Conservation (phyloP, 2,329 filamentous ascomycete species). For the Diaporthe humulicola region DNA sequence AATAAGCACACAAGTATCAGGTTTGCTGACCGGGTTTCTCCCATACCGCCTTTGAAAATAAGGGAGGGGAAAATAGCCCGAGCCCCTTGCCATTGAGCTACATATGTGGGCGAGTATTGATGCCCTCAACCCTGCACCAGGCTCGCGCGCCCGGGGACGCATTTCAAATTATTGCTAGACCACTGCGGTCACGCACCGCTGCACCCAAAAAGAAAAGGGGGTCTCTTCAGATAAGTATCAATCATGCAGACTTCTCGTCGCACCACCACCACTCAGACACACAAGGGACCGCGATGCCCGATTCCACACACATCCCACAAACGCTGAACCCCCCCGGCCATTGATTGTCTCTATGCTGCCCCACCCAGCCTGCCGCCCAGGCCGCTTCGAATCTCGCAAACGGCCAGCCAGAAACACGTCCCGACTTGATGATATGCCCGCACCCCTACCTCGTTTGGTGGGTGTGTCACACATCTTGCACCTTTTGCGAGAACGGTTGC, state of each 20-base stretch:
- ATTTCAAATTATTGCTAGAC: conserved; percentile 32
- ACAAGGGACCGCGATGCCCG: conserved; percentile 20
- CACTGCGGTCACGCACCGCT: conserved; percentile 22
- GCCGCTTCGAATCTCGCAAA: conserved; percentile 35
- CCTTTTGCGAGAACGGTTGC: conserved; percentile 30
- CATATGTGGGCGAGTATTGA: conserved; percentile 22
- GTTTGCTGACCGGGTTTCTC: conserved; percentile 18
- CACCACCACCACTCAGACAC: conserved; percentile 23
- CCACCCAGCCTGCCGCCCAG: conserved; percentile 33
- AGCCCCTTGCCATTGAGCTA: conserved; percentile 17
- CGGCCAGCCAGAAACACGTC: conserved; percentile 6
- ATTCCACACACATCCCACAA: conserved; percentile 24
- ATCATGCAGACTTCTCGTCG: conserved; percentile 29
- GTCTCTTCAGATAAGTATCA: conserved; percentile 26
- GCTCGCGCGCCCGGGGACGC: conserved; percentile 24
- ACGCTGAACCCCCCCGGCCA: conserved; percentile 29
- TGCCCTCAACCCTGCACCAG: conserved; percentile 25
- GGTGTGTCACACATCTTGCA: conserved; percentile 36
- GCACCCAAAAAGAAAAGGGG: conserved; percentile 27
- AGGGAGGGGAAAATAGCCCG: neutral
- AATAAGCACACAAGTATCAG: conserved; percentile 20
- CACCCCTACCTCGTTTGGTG: conserved; percentile 31
- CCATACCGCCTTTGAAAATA: conserved; percentile 18
- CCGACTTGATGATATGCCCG: conserved; percentile 31
- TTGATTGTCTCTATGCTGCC: conserved; percentile 27